phyloP scores from a whole-genome alignment of 495 filamentous ascomycete species.

The Beverwykella pulmonaria region DNA sequence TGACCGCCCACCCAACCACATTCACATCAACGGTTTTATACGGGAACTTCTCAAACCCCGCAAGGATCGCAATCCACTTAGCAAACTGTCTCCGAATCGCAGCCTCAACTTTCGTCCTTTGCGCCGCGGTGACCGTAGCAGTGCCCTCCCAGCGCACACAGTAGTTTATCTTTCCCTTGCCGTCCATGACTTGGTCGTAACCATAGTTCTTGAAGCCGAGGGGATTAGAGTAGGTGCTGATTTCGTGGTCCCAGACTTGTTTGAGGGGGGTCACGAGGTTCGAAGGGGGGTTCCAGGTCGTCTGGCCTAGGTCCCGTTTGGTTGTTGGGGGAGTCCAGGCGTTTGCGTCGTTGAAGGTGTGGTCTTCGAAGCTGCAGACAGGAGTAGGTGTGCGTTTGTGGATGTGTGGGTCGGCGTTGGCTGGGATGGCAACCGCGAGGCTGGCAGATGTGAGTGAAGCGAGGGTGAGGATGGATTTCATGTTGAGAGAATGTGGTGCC shows the following conservation, averaged over 20 bases:
- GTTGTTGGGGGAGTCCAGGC: not conserved
- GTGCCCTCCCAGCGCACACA: slow-evolving; percentile 10
- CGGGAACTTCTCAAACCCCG: slow-evolving; percentile 9
- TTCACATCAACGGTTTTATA: slow-evolving; percentile 11
- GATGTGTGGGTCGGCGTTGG: not conserved
- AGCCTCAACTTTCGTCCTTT: slow-evolving; percentile 5
- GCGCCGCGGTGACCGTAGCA: slow-evolving; percentile 1
- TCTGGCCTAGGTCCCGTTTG: not conserved
- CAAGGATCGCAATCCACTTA: slow-evolving; percentile 7
- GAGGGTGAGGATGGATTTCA: not conserved
- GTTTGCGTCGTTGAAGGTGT: not conserved
- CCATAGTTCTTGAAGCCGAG: slow-evolving; percentile 17
- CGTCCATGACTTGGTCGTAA: slow-evolving; percentile 9
- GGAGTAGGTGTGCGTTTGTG: not conserved
- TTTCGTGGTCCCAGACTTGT: slow-evolving; percentile 18
- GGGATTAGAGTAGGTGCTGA: not conserved
- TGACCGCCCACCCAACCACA: slow-evolving; percentile 13
- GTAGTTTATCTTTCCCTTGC: slow-evolving; percentile 12
- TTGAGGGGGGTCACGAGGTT: slow-evolving; percentile 13
- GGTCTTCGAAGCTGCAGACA: not conserved
- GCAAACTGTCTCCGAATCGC: not conserved
- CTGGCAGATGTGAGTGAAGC: not conserved
- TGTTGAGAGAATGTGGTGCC: slow-evolving; percentile 3
- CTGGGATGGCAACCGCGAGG: not conserved
- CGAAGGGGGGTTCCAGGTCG: slow-evolving; percentile 9